Evolutionary conservation across 768 basidiomycete species (phyloP).

Genomic region (Termitomyces sp.): DNA sequence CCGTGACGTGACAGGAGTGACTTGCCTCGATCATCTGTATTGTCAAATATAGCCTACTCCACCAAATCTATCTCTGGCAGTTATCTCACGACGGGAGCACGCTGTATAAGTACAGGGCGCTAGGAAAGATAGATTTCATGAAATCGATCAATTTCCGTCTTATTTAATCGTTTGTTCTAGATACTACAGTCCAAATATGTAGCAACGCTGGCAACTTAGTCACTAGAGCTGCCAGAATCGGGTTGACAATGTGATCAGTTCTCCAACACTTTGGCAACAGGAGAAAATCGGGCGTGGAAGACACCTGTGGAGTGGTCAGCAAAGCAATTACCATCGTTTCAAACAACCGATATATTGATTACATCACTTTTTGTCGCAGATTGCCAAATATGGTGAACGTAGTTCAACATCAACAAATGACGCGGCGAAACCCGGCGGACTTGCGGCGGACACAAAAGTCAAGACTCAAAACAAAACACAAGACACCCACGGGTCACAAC

Average conservation of each 20-base stretch:
- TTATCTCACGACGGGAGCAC: conserved; percentile 1
- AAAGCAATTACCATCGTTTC: not conserved
- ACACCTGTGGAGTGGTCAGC: not conserved
- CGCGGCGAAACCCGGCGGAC: conserved; percentile 7
- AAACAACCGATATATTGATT: not conserved
- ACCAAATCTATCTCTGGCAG: conserved; percentile 7
- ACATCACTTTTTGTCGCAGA: not conserved
- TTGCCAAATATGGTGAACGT: conserved; percentile 35
- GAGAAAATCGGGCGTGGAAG: not conserved
- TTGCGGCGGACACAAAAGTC: no score
- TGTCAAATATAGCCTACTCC: conserved; percentile 8
- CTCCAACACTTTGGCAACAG: not conserved
- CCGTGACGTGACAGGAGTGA: conserved; percentile 17
- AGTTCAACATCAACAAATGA: conserved; percentile 19
- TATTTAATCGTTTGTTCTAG: not conserved
- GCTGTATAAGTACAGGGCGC: not conserved
- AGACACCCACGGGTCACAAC: no score
- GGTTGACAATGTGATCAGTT: no score
- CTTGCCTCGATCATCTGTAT: conserved; percentile 10
- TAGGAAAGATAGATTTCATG: not conserved
- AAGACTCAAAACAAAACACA: not conserved
- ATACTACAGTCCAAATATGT: not conserved
- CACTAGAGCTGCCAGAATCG: not conserved
- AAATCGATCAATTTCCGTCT: not conserved
- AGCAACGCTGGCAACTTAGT: no score